phyloP scores from a whole-genome alignment of 2,329 filamentous ascomycete species.

The Penicillium sp. region DNA sequence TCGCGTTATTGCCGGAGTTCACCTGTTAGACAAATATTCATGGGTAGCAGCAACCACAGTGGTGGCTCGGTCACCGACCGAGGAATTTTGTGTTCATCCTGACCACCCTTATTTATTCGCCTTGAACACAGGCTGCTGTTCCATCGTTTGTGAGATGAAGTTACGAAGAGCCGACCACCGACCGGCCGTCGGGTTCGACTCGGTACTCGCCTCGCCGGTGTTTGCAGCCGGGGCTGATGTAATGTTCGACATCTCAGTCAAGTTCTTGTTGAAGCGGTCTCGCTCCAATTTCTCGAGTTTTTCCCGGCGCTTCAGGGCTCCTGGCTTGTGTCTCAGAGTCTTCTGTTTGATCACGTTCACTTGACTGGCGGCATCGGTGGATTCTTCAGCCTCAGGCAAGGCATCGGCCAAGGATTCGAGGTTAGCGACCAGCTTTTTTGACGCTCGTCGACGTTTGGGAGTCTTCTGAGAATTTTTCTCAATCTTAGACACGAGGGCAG shows the following conservation, averaged over 20 bases:
- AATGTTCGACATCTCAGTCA: slow-evolving; percentile 67
- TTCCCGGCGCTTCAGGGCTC: slow-evolving; percentile 80
- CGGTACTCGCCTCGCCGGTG: slow-evolving; percentile 16
- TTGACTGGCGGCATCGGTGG: slow-evolving; percentile 47
- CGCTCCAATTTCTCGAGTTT: slow-evolving; percentile 76
- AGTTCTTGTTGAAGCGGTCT: slow-evolving; percentile 76
- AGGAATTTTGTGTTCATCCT: neutral
- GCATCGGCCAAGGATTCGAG: slow-evolving; percentile 77
- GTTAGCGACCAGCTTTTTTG: slow-evolving; percentile 74
- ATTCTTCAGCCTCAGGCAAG: slow-evolving; percentile 61
- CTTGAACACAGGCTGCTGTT: slow-evolving; percentile 77
- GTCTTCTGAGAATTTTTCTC: slow-evolving; percentile 58
- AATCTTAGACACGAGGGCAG: slow-evolving; percentile 73
- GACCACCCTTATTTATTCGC: slow-evolving; percentile 25
- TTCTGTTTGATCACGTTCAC: slow-evolving; percentile 71
- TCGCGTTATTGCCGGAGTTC: neutral
- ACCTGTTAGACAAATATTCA: neutral
- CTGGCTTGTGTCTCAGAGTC: slow-evolving; percentile 71
- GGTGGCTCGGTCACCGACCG: neutral
- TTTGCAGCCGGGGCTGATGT: slow-evolving; percentile 26
- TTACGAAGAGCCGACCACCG: slow-evolving; percentile 78
- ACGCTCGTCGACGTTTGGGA: slow-evolving; percentile 64
- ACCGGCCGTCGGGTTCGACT: slow-evolving; percentile 48
- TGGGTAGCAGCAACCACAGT: neutral
- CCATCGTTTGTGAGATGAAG: slow-evolving; percentile 84